Base-by-base conservation (phyloP, 352 stramenopile species). In the Saprolegnia parasitica region DNA sequence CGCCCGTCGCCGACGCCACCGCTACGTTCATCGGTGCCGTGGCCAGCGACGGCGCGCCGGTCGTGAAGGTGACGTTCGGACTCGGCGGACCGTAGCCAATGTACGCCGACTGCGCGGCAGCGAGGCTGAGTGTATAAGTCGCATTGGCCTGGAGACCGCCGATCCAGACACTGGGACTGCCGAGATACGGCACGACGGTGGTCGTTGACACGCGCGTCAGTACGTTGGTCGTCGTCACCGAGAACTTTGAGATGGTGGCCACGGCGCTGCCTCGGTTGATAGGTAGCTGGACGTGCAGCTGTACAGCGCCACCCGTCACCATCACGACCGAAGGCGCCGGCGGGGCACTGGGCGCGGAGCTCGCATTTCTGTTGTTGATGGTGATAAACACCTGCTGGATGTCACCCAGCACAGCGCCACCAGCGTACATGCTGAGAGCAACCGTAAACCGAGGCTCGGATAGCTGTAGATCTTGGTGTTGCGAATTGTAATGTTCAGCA, bases 401-500 rank as follows among this genome's bases (percentile, higher is more conserved):
- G 20, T 23, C 39, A 18, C 61, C 61, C 4, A 67, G 32, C 18
- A 55, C 40, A 16, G 61, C 61, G 13, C 61, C 61, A 37, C 61
- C 61, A 37, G 37, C 21, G 32, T 47, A 67, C 26, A 56, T 56
- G 13, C 21, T n/a, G 18, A 67, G 40, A 15, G 24, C 21, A 6
- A 67, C 11, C 21, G 61, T 56, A 29, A 67, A 3, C 16, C 40
- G 29, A 56, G 24, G 5, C 5, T 9, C 1, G 61, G 61, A 23
- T 35, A 56, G 39, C 21, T 56, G 49, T 67, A 67, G 8, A 79
- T 64, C 8, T 77, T 76, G 64, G 89, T 81, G 45, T 89, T 89
- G 18, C 88, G 76, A 40, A 91, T 89, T 3, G 52, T 60, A 16
- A 74, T 68, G 15, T 88, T 73, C 10, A 74, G 77, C 0, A 88